Base-by-base conservation (phyloP, 2,329 filamentous ascomycete species). In the Fusarium sp. region DNA sequence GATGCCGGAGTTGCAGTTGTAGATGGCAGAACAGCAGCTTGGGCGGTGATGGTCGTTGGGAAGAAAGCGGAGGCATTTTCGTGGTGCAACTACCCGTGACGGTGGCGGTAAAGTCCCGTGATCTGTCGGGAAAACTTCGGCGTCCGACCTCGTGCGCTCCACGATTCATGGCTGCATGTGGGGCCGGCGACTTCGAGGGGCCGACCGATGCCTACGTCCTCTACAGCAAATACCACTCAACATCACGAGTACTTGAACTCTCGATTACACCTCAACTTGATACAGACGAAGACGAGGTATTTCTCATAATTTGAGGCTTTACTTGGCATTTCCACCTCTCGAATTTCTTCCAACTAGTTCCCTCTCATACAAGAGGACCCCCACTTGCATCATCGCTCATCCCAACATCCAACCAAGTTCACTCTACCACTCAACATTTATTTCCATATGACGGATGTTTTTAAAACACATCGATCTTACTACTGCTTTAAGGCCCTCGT, bases 381-480 rank as follows among this genome's bases (percentile, higher is more conserved):
- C 45, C 63, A 68, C 63, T 75, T 74, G 72, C 72, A 75, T 75
- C 72, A 75, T 75, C 57, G 25, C 47, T 75, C 66, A 64, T 52
- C 47, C 63, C 62, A 47, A 35, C 20, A 30, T 25, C 38, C 61
- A 45, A 59, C 32, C 10, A 35, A 52, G 4, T 27, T 25, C 35
- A 27, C 27, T 59, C 65, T 50, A 52, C 40, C 40, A 50, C 57
- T 68, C 60, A 65, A 40, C 40, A 20, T 66, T 47, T 35, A 35
- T 47, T 54, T 38, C 43, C 86, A 85, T 82, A 87, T 90, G 86
- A 93, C 94, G 94, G 88, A 98, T 98, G 96, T 98, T 97, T 90
- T 89, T 98, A 88, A 96, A 97, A 89, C 91, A 93, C 79, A 90
- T 98, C 83, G 96, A 99, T 85, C 90, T 99, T 80, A 99, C 97